A percentile compares a stretch with the other conserved stretches of the same genome.
Conservation (phyloP, 2,329 filamentous ascomycete genomes). For the Cytospora paraplurivora region DNA sequence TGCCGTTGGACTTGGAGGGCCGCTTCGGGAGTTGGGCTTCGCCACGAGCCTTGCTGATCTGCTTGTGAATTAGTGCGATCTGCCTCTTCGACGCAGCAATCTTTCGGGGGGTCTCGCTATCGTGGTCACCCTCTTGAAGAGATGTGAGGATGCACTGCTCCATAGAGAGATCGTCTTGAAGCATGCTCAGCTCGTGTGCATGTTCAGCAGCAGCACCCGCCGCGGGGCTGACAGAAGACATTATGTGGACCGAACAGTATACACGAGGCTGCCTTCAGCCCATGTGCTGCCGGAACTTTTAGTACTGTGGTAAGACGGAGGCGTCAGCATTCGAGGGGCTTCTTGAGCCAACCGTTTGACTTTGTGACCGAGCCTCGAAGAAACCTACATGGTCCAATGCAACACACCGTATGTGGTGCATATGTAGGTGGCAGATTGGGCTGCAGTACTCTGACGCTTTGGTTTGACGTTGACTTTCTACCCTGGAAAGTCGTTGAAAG, state of each 20-base stretch:
- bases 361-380: background rate
- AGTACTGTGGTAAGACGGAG: background rate
- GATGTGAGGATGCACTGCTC: conserved; percentile 48
- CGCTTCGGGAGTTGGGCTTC: conserved; percentile 7
- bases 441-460: background rate
- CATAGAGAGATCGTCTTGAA: conserved; percentile 46
- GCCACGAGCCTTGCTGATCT: conserved; percentile 31
- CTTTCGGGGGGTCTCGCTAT: conserved; percentile 30
- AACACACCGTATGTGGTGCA: background rate
- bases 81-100: conserved; percentile 35
- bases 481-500: background rate
- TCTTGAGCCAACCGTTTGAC: background rate
- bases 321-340: background rate
- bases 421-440: conserved; percentile 1
- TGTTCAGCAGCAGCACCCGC: conserved; percentile 1
- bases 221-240: conserved; percentile 16
- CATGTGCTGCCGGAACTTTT: background rate
- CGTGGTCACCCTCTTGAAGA: conserved; percentile 38
- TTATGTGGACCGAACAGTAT: conserved; percentile 9
- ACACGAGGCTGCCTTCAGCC: conserved; percentile 1
- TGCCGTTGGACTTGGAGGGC: conserved; percentile 9
- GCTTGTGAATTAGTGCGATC: conserved; percentile 37
- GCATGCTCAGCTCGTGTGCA: conserved; percentile 1
- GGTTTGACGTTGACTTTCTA: background rate
- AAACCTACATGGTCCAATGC: background rate